Percentiles rank a stretch among this genome's conserved stretches.
Evolutionary conservation across 305 asterid species (phyloP).

Genomic region (Fraxinus greggii): DNA sequence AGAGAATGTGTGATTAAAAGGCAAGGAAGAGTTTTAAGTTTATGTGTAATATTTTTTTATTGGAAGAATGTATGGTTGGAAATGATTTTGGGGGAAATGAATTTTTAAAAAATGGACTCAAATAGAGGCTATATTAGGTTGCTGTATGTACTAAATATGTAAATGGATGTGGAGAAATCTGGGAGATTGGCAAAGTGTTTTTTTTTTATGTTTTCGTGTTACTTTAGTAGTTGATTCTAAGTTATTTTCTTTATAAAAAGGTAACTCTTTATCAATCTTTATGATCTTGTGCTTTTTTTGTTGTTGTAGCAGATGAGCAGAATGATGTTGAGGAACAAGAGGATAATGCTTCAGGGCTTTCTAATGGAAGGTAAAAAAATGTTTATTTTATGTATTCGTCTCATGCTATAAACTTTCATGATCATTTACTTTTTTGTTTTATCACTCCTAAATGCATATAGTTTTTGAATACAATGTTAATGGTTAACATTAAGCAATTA

Average conservation of each 20-base stretch:
- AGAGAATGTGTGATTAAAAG: not conserved
- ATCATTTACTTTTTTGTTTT: no score
- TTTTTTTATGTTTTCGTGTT: not conserved
- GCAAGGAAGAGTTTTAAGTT: not conserved
- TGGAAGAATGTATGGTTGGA: not conserved
- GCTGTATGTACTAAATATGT: not conserved
- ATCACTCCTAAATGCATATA: no score
- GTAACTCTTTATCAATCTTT: not conserved
- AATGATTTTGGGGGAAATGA: not conserved
- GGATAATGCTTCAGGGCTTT: constrained; percentile 23
- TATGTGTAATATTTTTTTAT: no score
- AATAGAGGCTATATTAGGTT: not conserved
- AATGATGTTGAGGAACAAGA: constrained; percentile 36
- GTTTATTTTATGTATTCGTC: constrained; percentile 42
- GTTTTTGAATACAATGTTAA: no score
- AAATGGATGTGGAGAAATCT: not conserved
- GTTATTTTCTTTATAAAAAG: not conserved
- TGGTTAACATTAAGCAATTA: no score
- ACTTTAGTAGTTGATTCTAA: not conserved
- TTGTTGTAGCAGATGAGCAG: constrained; percentile 57
- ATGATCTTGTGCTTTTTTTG: constrained; percentile 15
- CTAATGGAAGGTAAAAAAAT: constrained; percentile 71
- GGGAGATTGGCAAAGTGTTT: not conserved
- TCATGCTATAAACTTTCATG: no score
- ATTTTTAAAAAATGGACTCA: not conserved